Base-by-base conservation (phyloP, 1,284 basidiomycete genomes). In the Cryptococcus sp. region DNA sequence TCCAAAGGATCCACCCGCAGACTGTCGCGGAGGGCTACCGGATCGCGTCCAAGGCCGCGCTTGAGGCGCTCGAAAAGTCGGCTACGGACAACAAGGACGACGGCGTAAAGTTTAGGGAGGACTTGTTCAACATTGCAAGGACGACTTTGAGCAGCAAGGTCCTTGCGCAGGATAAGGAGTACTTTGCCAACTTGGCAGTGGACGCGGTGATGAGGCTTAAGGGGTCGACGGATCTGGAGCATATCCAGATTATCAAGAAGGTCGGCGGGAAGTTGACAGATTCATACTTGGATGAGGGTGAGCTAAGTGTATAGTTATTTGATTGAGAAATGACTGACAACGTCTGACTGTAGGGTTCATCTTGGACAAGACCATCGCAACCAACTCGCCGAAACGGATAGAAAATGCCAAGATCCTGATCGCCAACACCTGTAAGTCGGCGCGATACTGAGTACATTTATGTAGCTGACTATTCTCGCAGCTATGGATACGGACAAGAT, bases 401-500 rank as follows among this genome's bases (percentile, higher is more conserved):
- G 90, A 95, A 72, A 95, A 97, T 68, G 94, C 86, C 46, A 97
- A 92, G 77, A 98, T 99, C 64, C 80, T 99, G 61, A 96, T 99
- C 65, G 92, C 95, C 57, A 98, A 98, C 73, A 98, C 96, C 15
- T 91, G 91, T 90, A 67, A 62, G 88, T 78, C 15, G 9, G 38
- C 13, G 21, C 6, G 16, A 21, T 28, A 46, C n/a, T 21, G 45
- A 20, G 6, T 13, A 15, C 45, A 18, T 0, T 9, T 44, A 18
- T 23, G n/a, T 35, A 36, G 56, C 61, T 65, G 54, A 62, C 44
- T 33, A 38, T 18, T 20, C n/a, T 45, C 45, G 0, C 62, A 93
- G 91, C 94, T 7, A 98, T 98, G 96, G 95, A 98, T 80, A 98
- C 96, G 35, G 96, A 98, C 80, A 98, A 98, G 80, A 96, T 98